These are phyloP conservation scores for Abortiporus biennis DNA, from an alignment of 1,284 basidiomycete species.

Conservation along the genomic window DNA sequence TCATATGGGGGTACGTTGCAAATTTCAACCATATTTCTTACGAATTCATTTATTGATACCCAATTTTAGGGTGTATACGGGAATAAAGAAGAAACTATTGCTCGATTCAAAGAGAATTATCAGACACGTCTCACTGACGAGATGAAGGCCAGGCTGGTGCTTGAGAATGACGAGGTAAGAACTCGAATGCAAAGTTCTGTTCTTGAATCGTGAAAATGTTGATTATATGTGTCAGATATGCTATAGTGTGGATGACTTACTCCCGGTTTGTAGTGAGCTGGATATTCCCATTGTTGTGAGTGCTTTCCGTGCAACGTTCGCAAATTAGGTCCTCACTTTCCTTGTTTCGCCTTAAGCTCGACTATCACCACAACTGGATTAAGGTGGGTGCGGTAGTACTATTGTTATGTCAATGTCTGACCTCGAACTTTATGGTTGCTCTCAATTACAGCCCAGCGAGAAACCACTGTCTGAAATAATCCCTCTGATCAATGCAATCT, in stretches of 20 bases:
- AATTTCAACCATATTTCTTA: not conserved
- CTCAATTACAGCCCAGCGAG: constrained; percentile 44
- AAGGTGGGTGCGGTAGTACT: constrained; percentile 27
- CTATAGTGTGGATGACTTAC: constrained; percentile 82
- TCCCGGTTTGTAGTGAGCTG: constrained; percentile 80
- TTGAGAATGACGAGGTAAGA: constrained; percentile 87
- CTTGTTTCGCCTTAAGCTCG: constrained; percentile 27
- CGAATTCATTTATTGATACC: not conserved
- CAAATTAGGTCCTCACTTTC: no score
- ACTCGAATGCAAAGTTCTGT: not conserved
- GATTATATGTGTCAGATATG: constrained; percentile 56
- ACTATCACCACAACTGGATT: constrained; percentile 79
- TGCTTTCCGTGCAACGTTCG: no score
- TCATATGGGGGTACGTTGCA: constrained; percentile 54
- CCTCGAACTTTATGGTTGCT: constrained; percentile 9
- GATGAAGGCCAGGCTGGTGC: constrained; percentile 69
- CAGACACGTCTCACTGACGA: constrained; percentile 49
- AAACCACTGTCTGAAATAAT: constrained; percentile 56
- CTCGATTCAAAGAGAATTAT: constrained; percentile 71
- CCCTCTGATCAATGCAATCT: constrained; percentile 70
- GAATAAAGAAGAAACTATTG: constrained; percentile 68
- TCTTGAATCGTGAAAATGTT: not conserved
- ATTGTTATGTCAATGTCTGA: constrained; percentile 6
- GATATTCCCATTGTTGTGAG: constrained; percentile 70
- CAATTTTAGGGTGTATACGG: constrained; percentile 64